Base-by-base conservation (phyloP, 352 stramenopile species). In the Thraustochytrium sp. region DNA sequence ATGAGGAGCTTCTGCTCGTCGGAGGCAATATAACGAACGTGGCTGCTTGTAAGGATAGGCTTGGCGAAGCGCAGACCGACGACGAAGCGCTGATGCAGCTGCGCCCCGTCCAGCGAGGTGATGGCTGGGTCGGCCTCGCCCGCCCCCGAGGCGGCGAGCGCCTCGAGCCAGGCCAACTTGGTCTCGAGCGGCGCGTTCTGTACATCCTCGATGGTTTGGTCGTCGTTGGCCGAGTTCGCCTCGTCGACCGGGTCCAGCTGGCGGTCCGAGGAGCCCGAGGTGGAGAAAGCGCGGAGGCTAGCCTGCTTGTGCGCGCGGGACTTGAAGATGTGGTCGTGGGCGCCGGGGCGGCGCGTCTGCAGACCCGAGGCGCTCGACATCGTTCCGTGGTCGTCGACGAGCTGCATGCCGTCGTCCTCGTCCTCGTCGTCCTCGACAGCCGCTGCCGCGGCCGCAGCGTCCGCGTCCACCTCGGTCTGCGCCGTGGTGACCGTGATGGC, bases 1-100 rank as follows among this genome's bases (percentile, higher is more conserved):
- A 80, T 80, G 51, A 80, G 68, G 5, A 80, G 51, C 49, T 80
- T 80, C 34, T 80, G 68, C 68, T 80, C 68, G 53, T 80, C 68
- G 4, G 68, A 46, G n/a, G 68, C 68, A 34, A 55, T 13, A 42
- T 65, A 80, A 13, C 40, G 31, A n/a, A 64, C 40, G 16, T 80
- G 68, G 18, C 23, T 38, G 46, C 68, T 80, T 31, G 53, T 80
- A 3, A 80, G 49, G 51, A 80, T 80, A 0, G 68, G 68, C 53
- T 80, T 80, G 42, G 68, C 68, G 29, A 80, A 80, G 31, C 68
- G 68, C 13, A 80, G 68, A 38, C 68, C 68, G 4, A 63, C 68
- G 8, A 80, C 68, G 31, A 80, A 80, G 11, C 37, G 37, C 34
- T 80, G 31, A 31, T 80, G 68, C 42, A 80, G 68, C 21, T 68